Evolutionary conservation across 106 monocot genomes (phyloP), one percentile per base, ranked within the genome.

Genomic region (Narthecium ossifragum): DNA sequence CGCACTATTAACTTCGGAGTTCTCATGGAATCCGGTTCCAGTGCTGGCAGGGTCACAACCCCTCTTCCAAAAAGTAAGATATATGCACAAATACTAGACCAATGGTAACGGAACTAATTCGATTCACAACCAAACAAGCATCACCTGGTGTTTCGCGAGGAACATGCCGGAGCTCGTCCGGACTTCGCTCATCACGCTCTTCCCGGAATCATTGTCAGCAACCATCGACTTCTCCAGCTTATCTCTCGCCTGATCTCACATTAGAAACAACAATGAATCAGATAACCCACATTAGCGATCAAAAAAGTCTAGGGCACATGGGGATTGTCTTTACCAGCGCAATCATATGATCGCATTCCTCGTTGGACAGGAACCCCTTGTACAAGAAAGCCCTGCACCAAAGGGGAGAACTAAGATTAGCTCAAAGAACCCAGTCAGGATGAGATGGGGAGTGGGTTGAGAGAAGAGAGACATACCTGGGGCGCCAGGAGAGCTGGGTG

Each of bases 151-250:
- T 62, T 79, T 81, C 4, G 67, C 23, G 22, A 93, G 63, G 69
- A 92, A 93, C 81, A 84, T 82, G 59, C 92, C 88, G n/a, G 81
- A 88, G 65, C 92, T 93, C n/a, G 92, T 93, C 33, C 92, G 69
- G 14, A 85, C 88, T 46, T 76, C 49, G 52, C 92, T 93, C 81
- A 18, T 57, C 15, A 88, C 31, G 38, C 81, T 81, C 62, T 88
- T 81, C 39, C 92, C 92, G 0, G 92, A 92, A 3, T 74, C 68
- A 40, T 77, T 82, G 63, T 88, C 88, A 3, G 81, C 81, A 43
- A 93, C 92, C 84, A 85, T 85, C 13, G 92, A 93, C 30, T 69
- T 88, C 73, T 69, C 70, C 43, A 93, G 53, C 71, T 85, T 88
- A 23, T 56, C 71, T 73, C 46, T 92, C 12, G 80, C 87, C 92